A percentile compares a stretch with the other conserved stretches of the same genome.
Conservation (phyloP, 495 filamentous ascomycete species). For the Tuber aestivum region DNA sequence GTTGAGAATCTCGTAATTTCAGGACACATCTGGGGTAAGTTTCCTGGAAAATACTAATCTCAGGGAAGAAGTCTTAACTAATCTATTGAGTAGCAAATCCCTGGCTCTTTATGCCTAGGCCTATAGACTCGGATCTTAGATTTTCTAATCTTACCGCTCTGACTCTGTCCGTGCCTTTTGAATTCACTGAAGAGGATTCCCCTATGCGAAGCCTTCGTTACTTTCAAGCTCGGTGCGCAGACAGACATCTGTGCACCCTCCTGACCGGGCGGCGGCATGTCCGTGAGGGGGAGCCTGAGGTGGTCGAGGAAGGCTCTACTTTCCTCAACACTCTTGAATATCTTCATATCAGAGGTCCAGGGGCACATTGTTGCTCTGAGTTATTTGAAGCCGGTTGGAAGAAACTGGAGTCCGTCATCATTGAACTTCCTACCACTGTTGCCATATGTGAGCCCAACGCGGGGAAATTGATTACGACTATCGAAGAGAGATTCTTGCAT, state of each 20-base stretch:
- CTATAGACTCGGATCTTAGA: neutral
- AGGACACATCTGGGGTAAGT: conserved; percentile 21
- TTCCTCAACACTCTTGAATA: conserved; percentile 20
- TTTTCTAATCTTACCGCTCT: conserved; percentile 14
- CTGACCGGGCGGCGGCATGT: too few relatives aligned
- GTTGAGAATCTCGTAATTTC: conserved; percentile 22
- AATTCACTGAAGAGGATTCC: neutral
- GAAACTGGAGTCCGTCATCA: conserved; percentile 13
- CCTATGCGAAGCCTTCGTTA: conserved; percentile 9
- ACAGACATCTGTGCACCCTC: conserved; percentile 22
- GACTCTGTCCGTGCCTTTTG: conserved; percentile 17
- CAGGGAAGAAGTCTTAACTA: neutral
- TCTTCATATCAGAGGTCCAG: conserved; percentile 26
- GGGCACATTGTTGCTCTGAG: conserved; percentile 21
- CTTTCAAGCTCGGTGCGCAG: conserved; percentile 4
- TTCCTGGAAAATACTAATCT: neutral
- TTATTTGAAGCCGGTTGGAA: conserved; percentile 13
- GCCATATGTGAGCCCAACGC: conserved; percentile 17
- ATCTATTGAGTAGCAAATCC: conserved; percentile 13
- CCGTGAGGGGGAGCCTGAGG: too few relatives aligned
- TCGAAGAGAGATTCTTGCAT: neutral
- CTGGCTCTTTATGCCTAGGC: conserved; percentile 12
- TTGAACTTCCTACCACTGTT: conserved; percentile 22
- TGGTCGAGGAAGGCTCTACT: conserved; percentile 4
- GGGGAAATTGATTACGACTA: neutral